These are phyloP conservation scores for Pseudoneurospora amorphoporcata DNA, from an alignment of 495 filamentous ascomycete genomes.

Conservation along the genomic window DNA sequence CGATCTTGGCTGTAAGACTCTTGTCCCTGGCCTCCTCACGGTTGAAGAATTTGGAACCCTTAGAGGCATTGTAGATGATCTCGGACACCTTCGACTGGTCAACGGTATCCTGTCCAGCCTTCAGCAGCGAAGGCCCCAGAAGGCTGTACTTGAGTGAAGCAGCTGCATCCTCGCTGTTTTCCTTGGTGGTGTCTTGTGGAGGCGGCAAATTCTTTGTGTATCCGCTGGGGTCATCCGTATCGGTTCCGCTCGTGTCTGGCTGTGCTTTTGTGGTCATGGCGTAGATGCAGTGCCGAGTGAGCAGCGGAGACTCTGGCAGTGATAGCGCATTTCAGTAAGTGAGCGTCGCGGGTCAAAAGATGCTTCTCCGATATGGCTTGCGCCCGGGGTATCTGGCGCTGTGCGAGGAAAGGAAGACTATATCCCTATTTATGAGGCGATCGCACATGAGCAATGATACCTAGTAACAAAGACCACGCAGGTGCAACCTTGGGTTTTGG, in stretches of 20 bases:
- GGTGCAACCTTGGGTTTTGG: background rate
- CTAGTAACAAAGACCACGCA: background rate
- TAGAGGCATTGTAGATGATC: conserved; percentile 93
- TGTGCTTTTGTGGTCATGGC: background rate
- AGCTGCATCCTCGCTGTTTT: background rate
- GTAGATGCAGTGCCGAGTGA: background rate
- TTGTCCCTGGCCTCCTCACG: conserved; percentile 79
- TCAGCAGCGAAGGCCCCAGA: conserved; percentile 87
- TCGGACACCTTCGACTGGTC: conserved; percentile 93
- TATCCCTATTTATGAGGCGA: background rate
- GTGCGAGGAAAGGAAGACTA: background rate
- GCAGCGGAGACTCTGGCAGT: background rate
- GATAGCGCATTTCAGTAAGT: background rate
- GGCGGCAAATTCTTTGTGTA: background rate
- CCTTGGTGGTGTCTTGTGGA: background rate
- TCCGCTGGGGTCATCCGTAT: background rate
- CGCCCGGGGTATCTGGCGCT: background rate
- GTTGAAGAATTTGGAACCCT: conserved; percentile 94
- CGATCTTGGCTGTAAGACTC: conserved; percentile 77
- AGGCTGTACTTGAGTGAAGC: conserved; percentile 52
- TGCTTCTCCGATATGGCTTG: background rate
- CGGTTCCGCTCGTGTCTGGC: background rate
- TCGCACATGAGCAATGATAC: background rate
- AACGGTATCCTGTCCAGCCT: conserved; percentile 89
- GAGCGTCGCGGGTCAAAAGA: background rate